These are phyloP conservation scores for Polyrhizophydium stewartii DNA, from an alignment of 371 early-diverging fungal species.

Conservation along the genomic window DNA sequence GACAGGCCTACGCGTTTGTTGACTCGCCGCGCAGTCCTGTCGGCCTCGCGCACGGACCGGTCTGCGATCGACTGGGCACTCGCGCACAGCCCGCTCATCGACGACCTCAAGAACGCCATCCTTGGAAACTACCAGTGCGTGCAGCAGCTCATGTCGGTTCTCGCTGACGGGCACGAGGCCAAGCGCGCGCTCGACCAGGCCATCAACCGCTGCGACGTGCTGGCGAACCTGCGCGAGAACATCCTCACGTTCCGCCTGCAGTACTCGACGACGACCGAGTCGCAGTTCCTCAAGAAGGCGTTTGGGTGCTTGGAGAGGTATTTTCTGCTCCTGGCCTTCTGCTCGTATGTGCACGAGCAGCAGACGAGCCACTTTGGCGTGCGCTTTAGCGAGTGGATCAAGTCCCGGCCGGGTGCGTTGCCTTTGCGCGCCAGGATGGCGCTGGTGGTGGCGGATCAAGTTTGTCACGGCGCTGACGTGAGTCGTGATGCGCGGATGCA, in stretches of 20 bases:
- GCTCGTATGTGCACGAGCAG: conserved; percentile 51
- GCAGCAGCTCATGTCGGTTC: conserved; percentile 43
- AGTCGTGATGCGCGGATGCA: too few relatives aligned
- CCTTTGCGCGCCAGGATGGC: too few relatives aligned
- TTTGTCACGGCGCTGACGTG: too few relatives aligned
- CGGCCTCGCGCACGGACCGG: conserved; percentile 2
- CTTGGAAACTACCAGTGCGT: conserved; percentile 62
- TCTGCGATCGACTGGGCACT: conserved; percentile 62
- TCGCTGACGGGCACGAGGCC: conserved; percentile 48
- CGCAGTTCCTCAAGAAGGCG: conserved; percentile 41
- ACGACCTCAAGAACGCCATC: conserved; percentile 58
- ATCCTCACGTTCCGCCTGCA: conserved; percentile 58
- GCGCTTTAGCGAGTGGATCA: conserved; percentile 55
- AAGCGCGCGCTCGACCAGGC: conserved; percentile 56
- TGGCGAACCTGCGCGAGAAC: conserved; percentile 60
- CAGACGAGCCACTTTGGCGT: conserved; percentile 33
- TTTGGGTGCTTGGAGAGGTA: conserved; percentile 61
- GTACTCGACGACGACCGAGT: conserved; percentile 43
- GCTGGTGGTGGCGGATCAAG: too few relatives aligned
- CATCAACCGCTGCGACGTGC: conserved; percentile 58
- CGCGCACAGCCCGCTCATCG: conserved; percentile 46
- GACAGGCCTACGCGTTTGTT: too few relatives aligned
- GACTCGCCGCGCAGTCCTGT: background rate
- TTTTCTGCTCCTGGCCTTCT: conserved; percentile 58
- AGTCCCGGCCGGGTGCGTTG: conserved; percentile 31